A percentile compares a stretch with the other conserved stretches of the same genome.
These are phyloP conservation scores for Candolleomyces efflorescens DNA, from an alignment of 768 basidiomycete genomes.

Conservation along the genomic window DNA sequence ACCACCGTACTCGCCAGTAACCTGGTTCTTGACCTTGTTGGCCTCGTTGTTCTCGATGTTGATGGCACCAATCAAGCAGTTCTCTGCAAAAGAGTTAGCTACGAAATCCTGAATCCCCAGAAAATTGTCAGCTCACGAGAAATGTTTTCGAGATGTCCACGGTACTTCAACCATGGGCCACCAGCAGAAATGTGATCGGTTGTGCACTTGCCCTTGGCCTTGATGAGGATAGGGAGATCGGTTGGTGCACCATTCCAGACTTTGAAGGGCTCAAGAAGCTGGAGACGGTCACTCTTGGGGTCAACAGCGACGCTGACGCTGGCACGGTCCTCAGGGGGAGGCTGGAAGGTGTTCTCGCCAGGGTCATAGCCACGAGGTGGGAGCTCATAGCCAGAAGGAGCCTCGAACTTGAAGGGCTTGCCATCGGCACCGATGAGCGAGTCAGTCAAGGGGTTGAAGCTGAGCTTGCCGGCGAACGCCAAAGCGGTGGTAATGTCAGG, in stretches of 20 bases:
- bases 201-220: conserved; percentile 99
- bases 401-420: conserved; percentile 96
- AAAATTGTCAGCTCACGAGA: conserved; percentile 55
- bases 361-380: conserved; percentile 96
- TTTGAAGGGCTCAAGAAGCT: conserved; percentile 84
- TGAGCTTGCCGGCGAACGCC: conserved; percentile 89
- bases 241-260: conserved; percentile 89
- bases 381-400: conserved; percentile 87
- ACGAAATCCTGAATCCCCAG: background rate
- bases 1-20: conserved; percentile 79
- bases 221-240: conserved; percentile 92
- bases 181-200: conserved; percentile 97
- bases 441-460: conserved; percentile 97
- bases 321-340: conserved; percentile 83
- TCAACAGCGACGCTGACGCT: conserved; percentile 82
- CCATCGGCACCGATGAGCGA: conserved; percentile 83
- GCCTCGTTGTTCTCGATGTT: conserved; percentile 94
- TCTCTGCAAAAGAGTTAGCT: conserved; percentile 47
- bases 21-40: conserved; percentile 90
- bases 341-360: conserved; percentile 95
- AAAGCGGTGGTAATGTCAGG: conserved; percentile 96
- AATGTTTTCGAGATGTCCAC: conserved; percentile 98
- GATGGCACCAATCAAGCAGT: conserved; percentile 97
- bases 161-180: conserved; percentile 99
- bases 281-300: conserved; percentile 84